These are phyloP conservation scores for Tilletia setariae DNA, from an alignment of 1,284 basidiomycete species.

Conservation along the genomic window DNA sequence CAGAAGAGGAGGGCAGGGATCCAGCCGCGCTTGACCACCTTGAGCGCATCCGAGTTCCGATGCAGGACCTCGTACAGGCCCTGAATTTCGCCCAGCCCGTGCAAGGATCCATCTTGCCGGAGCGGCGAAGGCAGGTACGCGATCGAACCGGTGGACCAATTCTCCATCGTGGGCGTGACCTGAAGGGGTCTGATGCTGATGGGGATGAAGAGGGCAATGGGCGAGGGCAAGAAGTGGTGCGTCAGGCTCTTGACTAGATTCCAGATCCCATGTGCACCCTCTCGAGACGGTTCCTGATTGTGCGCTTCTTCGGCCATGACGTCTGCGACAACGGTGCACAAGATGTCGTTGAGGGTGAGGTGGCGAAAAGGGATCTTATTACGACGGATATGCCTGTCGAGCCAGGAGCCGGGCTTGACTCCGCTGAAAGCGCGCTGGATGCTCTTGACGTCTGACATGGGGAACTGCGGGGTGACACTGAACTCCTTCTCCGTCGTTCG, in stretches of 20 bases:
- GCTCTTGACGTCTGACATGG: conserved; percentile 44
- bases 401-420: conserved; percentile 32
- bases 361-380: conserved; percentile 28
- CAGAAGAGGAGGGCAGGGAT: conserved; percentile 41
- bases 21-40: conserved; percentile 40
- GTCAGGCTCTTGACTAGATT: conserved; percentile 24
- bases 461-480: conserved; percentile 26
- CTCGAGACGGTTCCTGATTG: conserved; percentile 7
- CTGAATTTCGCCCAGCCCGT: conserved; percentile 20
- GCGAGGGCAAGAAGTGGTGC: conserved; percentile 33
- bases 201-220: conserved; percentile 43
- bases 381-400: conserved; percentile 31
- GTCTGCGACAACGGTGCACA: conserved; percentile 46
- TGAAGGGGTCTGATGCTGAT: conserved; percentile 47
- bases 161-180: conserved; percentile 42
- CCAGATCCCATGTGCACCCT: conserved; percentile 21
- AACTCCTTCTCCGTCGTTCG: conserved; percentile 39
- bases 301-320: conserved; percentile 41
- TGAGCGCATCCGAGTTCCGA: conserved; percentile 33
- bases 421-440: conserved; percentile 51
- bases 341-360: conserved; percentile 51
- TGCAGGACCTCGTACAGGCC: conserved; percentile 42
- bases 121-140: conserved; percentile 39
- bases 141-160: conserved; percentile 46
- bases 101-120: not conserved